Evolutionary conservation across 1,284 basidiomycete species (phyloP), one percentile per base, ranked within the genome.

Genomic region (Boletus chippewaensis): DNA sequence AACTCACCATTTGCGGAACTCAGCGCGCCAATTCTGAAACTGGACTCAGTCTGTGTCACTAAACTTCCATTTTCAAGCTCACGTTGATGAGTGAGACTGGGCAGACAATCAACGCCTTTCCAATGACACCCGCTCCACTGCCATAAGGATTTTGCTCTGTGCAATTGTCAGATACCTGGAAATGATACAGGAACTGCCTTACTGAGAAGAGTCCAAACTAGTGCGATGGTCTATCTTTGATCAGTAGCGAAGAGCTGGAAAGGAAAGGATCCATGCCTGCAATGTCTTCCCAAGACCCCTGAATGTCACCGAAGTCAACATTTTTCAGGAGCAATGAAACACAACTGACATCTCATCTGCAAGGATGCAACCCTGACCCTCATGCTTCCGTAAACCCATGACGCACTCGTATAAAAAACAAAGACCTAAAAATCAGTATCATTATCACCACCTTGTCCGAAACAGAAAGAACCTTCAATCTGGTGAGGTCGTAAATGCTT

Each of bases 231-330:
- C 81, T 95, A 71, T 48, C 36, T 31, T 44, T 26, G 49, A 31
- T 57, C 20, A 55, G 29, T 16, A 18, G 51, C n/a, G 16, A 43
- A 34, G 15, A 31, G 34, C 15, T 47, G 18, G 15, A 47, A 45
- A 22, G 16, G 43, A 48, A 34, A 40, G 11, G 1, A 24, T 31
- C 40, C 61, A 42, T 53, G 78, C 85, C 73, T 90, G 87, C n/a
- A 91, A 71, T 0, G 94, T 96, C 72, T 97, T 97, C 15, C 94
- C 94, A 50, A 96, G 79, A 42, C 94, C 93, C 92, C 93, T 95
- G 55, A 9, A 45, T 40, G 32, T 40, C 29, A 39, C 41, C 39
- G 57, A 48, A 55, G 43, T 53, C 40, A 58, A 54, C 32, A 55
- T 18, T 40, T 46, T 20, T 28, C 28, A 29, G 38, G 32, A 32